Evolutionary conservation across 1,139 yeast species (phyloP).

Genomic region (Meyerozyma sp.): DNA sequence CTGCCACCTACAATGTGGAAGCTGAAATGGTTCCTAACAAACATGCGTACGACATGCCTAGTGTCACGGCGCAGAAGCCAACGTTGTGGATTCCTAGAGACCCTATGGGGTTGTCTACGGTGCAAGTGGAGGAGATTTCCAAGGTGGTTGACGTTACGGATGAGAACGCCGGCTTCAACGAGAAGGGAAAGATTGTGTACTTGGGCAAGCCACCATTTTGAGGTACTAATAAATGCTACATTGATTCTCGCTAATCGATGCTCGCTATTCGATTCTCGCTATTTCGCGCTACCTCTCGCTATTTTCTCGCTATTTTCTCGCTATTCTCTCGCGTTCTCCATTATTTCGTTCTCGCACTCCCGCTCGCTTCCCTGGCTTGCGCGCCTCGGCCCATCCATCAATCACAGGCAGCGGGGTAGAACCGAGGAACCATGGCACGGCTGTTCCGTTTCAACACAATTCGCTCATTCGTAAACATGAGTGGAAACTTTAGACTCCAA

Average conservation of each 20-base stretch:
- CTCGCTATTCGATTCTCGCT: background rate
- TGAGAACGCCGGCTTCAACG: constrained; percentile 58
- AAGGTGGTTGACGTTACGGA: constrained; percentile 54
- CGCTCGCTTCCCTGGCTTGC: background rate
- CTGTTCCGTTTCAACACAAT: background rate
- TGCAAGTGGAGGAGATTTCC: constrained; percentile 47
- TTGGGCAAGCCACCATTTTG: constrained; percentile 54
- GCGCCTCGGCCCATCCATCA: background rate
- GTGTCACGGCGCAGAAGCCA: constrained; percentile 61
- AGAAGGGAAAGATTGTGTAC: constrained; percentile 50
- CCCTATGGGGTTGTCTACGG: constrained; percentile 69
- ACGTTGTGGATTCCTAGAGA: constrained; percentile 86
- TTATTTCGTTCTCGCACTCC: background rate
- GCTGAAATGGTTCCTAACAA: constrained; percentile 23
- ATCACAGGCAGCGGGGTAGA: background rate
- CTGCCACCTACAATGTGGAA: constrained; percentile 36
- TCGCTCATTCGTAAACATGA: background rate
- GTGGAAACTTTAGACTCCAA: background rate
- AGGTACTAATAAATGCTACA: background rate
- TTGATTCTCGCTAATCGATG: background rate
- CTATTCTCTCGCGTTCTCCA: background rate
- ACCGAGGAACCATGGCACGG: background rate
- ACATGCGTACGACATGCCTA: constrained; percentile 64
- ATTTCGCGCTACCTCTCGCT: background rate
- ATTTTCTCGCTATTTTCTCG: background rate